Percentiles rank a stretch among this genome's conserved stretches.
phyloP scores from a whole-genome alignment of 345 rosid species.

The Geranium rotundifolium region DNA sequence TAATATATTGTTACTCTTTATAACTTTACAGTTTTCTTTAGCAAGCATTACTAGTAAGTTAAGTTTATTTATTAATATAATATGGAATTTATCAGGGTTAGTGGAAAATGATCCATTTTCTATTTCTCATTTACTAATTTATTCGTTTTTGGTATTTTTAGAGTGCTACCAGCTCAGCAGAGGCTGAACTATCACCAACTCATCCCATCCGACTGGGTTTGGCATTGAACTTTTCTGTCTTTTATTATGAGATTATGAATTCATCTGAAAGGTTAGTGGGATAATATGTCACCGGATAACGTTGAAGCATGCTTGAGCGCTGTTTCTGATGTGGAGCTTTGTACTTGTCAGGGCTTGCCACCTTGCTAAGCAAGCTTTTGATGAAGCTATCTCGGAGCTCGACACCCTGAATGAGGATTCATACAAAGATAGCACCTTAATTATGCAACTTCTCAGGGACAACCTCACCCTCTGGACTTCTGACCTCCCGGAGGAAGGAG shows the following conservation, averaged over 20 bases:
- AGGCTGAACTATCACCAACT: slow-evolving; percentile 26
- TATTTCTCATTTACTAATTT: background rate
- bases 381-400: slow-evolving; percentile 29
- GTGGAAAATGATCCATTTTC: background rate
- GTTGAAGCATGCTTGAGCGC: background rate
- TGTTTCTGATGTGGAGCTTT: background rate
- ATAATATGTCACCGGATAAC: background rate
- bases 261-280: slow-evolving; percentile 29
- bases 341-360: slow-evolving; percentile 19
- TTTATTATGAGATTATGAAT: slow-evolving; percentile 29
- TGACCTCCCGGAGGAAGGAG: slow-evolving; percentile 30
- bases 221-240: slow-evolving; percentile 33
- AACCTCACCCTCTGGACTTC: slow-evolving; percentile 32
- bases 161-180: slow-evolving; percentile 27
- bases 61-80: too few relatives aligned
- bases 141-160: slow-evolving; percentile 10
- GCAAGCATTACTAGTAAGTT: too few relatives aligned
- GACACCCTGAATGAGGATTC: slow-evolving; percentile 31
- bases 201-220: slow-evolving; percentile 32
- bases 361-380: slow-evolving; percentile 13
- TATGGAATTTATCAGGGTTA: too few relatives aligned
- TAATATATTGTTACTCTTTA: too few relatives aligned
- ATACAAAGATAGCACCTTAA: slow-evolving; percentile 33
- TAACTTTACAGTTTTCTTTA: too few relatives aligned
- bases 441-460: slow-evolving; percentile 38